Percentiles rank a stretch among this genome's conserved stretches.
Evolutionary conservation across 495 filamentous ascomycete species (phyloP).

Genomic region (Podospora tetraspora): DNA sequence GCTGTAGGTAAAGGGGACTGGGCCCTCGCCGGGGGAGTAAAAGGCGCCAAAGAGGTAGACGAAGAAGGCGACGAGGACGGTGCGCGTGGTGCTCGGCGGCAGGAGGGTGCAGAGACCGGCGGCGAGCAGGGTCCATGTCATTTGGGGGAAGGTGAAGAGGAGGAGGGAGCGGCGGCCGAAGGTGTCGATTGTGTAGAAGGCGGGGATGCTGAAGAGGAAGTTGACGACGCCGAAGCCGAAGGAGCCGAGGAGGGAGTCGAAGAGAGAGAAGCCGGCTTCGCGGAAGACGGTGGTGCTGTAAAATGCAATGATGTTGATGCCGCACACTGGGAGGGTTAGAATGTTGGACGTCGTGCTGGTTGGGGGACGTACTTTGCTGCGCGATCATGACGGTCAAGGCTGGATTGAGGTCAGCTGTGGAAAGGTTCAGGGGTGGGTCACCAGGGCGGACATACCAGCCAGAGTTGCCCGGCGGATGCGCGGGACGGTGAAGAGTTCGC

Average conservation of each 20-base stretch:
- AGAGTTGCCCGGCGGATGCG: constrained; percentile 72
- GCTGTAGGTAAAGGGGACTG: constrained; percentile 79
- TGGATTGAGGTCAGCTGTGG: too few relatives aligned
- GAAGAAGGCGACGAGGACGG: constrained; percentile 57
- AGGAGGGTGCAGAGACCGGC: constrained; percentile 81
- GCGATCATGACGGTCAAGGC: constrained; percentile 80
- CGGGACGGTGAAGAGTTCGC: constrained; percentile 66
- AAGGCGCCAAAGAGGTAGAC: constrained; percentile 72
- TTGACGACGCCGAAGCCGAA: constrained; percentile 76
- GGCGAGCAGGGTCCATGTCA: constrained; percentile 67
- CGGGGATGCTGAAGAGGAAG: constrained; percentile 71
- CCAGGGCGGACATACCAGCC: constrained; percentile 39
- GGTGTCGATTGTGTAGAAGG: constrained; percentile 76
- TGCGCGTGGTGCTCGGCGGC: constrained; percentile 36
- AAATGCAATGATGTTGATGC: constrained; percentile 53
- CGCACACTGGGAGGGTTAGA: constrained; percentile 21
- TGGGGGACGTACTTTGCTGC: constrained; percentile 62
- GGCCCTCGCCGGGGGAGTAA: constrained; percentile 76
- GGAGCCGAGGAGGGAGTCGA: constrained; percentile 58
- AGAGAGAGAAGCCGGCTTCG: constrained; percentile 50
- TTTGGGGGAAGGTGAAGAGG: constrained; percentile 71
- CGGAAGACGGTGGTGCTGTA: constrained; percentile 63
- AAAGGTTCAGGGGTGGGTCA: too few relatives aligned
- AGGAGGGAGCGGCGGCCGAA: constrained; percentile 78
- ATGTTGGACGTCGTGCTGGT: constrained; percentile 16